Evolutionary conservation across 2,329 filamentous ascomycete species (phyloP).

Genomic region (Penicillium expansum): DNA sequence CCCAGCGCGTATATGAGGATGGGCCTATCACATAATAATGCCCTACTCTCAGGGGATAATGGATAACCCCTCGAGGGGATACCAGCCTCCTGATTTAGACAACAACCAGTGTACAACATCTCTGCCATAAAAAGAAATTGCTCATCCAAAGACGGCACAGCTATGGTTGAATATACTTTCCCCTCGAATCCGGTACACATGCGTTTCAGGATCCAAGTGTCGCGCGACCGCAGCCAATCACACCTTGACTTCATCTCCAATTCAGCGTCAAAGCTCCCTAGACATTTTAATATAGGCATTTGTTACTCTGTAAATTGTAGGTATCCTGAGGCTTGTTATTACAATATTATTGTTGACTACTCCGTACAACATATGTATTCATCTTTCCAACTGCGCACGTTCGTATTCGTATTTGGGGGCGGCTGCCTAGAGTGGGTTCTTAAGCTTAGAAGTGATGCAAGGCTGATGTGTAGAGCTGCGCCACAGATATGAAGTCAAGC

Average conservation of each 20-base stretch:
- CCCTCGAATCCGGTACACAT: neutral
- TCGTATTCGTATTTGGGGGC: conserved; percentile 6
- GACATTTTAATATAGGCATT: neutral
- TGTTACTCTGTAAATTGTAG: neutral
- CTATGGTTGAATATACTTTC: neutral
- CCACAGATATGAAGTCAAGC: conserved; percentile 5
- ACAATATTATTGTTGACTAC: too few relatives aligned
- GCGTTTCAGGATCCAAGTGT: conserved; percentile 13
- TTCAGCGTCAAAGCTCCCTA: conserved; percentile 7
- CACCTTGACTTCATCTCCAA: neutral
- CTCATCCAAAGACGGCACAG: neutral
- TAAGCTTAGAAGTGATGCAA: neutral
- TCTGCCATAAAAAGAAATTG: neutral
- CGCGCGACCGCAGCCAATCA: conserved; percentile 16
- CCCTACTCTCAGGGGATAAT: conserved; percentile 8
- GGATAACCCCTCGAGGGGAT: conserved; percentile 6
- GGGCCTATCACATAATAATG: conserved; percentile 1
- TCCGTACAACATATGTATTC: too few relatives aligned
- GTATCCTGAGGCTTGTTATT: neutral
- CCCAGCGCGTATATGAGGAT: conserved; percentile 17
- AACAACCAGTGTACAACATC: neutral
- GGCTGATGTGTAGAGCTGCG: conserved; percentile 7
- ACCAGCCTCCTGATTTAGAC: conserved; percentile 10
- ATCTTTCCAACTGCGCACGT: neutral
- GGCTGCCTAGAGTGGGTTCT: conserved; percentile 4